Evolutionary conservation across 768 basidiomycete genomes (phyloP), one percentile per base, ranked within the genome.

Genomic region (Boletus rubescentipes): DNA sequence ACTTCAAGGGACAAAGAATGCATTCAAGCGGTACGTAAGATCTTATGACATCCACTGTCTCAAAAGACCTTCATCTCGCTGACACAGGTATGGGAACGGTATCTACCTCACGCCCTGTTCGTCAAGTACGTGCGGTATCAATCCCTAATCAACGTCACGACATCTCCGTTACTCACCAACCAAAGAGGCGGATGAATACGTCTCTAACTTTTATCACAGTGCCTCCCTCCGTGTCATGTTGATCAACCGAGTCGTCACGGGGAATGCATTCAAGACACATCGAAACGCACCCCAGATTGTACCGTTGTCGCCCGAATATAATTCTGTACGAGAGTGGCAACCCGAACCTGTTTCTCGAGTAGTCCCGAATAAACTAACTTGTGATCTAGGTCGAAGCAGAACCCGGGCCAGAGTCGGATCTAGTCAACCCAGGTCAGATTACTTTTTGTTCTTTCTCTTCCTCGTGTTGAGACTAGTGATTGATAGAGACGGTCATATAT

Each of bases 41-140:
- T 32, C 29, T 20, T 40, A 16, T 23, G 29, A 14, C 30, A 21
- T 23, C 7, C 15, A 12, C 4, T 15, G 45, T n/a, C 9, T 35
- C 26, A 43, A 14, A 14, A 42, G 11, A 40, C 29, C 7, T 36
- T 58, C 18, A 43, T 32, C 21, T 18, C 18, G 26, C 11, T 21
- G 35, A 38, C 14, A 9, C 34, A 54, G 58, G 40, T 59, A 58
- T 14, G 57, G 56, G n/a, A 26, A 59, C 2, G 57, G 57, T 18
- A 58, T 58, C 26, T 58, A 58, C 12, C 55, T 58, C 16, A 51
- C 57, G 7, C 20, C 57, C 12, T 59, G 56, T 52, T 58, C 57
- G 16, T 58, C 57, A 6, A 59, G 56, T 58, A 42, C 49, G 57
- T 58, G 31, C 16, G 16, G 3, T 31, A 30, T 42, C 41, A 42